These are phyloP conservation scores for Cladosporium velox DNA, from an alignment of 2,329 filamentous ascomycete species.

Conservation along the genomic window DNA sequence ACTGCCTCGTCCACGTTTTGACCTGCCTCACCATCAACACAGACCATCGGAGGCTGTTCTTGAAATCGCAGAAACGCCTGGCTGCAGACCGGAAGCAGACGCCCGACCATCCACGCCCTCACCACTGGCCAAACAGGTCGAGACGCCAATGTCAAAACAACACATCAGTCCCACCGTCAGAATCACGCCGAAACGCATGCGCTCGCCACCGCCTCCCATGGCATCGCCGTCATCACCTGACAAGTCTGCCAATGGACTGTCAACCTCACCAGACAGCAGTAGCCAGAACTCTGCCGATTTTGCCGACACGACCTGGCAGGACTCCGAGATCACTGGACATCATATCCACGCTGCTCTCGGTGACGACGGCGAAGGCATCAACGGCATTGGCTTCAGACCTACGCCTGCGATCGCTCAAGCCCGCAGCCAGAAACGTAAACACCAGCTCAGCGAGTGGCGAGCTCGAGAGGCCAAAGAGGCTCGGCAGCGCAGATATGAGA, in stretches of 20 bases:
- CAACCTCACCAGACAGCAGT: conserved; percentile 6
- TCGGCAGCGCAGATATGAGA: conserved; percentile 57
- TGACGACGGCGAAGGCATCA: conserved; percentile 65
- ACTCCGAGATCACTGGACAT: conserved; percentile 64
- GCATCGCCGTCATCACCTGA: neutral
- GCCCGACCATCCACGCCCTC: conserved; percentile 24
- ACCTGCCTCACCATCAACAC: neutral
- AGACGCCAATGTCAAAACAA: conserved; percentile 8
- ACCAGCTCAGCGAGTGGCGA: conserved; percentile 62
- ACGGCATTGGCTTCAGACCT: conserved; percentile 64
- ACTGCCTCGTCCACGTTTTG: neutral
- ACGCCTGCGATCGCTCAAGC: conserved; percentile 61
- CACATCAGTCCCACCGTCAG: conserved; percentile 1
- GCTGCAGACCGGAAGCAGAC: conserved; percentile 21
- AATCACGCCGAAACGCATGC: conserved; percentile 16
- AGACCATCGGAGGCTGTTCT: neutral
- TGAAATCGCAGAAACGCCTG: conserved; percentile 29
- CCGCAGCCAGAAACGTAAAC: conserved; percentile 57
- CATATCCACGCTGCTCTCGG: conserved; percentile 54
- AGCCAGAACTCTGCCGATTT: conserved; percentile 14
- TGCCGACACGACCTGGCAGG: conserved; percentile 55
- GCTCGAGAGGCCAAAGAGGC: conserved; percentile 61
- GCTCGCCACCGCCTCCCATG: conserved; percentile 17
- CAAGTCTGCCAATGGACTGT: neutral
- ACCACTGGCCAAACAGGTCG: conserved; percentile 18